Percentiles rank a stretch among this genome's conserved stretches.
These are phyloP conservation scores for Biscogniauxia marginata DNA, from an alignment of 2,329 filamentous ascomycete species.

Conservation along the genomic window DNA sequence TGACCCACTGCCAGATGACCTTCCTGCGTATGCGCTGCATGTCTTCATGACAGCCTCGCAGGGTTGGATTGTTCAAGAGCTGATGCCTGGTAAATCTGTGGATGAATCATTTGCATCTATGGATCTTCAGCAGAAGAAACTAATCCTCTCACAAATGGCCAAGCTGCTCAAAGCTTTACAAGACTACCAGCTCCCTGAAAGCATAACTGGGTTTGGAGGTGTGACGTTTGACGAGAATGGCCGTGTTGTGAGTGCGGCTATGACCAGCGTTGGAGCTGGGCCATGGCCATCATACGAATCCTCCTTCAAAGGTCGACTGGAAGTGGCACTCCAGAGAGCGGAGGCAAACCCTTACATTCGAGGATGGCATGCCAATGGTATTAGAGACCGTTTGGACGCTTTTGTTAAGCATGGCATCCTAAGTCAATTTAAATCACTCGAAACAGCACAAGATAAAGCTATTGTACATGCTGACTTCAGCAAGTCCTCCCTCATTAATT, in stretches of 20 bases:
- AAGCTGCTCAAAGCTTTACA: constrained; percentile 32
- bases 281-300: constrained; percentile 31
- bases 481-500: constrained; percentile 13
- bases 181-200: constrained; percentile 31
- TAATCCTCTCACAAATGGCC: constrained; percentile 33
- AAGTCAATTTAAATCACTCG: constrained; percentile 21
- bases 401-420: constrained; percentile 27
- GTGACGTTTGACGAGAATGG: constrained; percentile 32
- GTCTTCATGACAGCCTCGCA: too few species aligned
- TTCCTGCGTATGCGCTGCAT: too few species aligned
- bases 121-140: constrained; percentile 22
- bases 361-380: constrained; percentile 31
- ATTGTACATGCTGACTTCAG: constrained; percentile 33
- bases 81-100: constrained; percentile 30
- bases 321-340: constrained; percentile 25
- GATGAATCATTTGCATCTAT: constrained; percentile 24
- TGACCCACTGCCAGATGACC: too few species aligned
- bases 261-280: constrained; percentile 32
- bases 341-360: constrained; percentile 29
- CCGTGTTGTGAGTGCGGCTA: constrained; percentile 30
- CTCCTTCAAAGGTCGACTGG: constrained; percentile 27
- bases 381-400: constrained; percentile 29
- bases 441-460: constrained; percentile 17
- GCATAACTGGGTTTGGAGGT: constrained; percentile 31
- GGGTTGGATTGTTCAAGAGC: constrained; percentile 30